Percentiles rank a stretch among this genome's conserved stretches.
phyloP scores from a whole-genome alignment of 148 eudicot species.

The Chenopodium quinoa region DNA sequence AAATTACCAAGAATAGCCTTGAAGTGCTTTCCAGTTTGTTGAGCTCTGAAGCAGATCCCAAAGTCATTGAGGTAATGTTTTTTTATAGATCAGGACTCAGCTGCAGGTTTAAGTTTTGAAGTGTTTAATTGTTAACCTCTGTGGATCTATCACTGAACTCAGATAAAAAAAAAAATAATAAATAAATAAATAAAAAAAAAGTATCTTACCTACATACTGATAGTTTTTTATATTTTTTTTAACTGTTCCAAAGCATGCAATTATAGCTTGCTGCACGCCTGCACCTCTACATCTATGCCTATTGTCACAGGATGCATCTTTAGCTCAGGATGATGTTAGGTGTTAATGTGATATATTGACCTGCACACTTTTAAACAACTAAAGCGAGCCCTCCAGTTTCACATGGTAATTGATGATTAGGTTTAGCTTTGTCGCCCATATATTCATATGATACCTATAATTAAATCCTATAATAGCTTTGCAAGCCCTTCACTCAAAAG shows the following conservation, averaged over 20 bases:
- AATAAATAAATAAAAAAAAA: not conserved
- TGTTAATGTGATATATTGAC: not conserved
- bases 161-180: not conserved
- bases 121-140: not conserved
- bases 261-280: not conserved
- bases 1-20: constrained; percentile 72
- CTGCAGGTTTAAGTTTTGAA: not conserved
- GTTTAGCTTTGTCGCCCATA: not conserved
- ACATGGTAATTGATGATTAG: not conserved
- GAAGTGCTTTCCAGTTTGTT: constrained; percentile 82
- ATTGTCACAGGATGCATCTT: too few relatives aligned
- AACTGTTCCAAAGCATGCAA: not conserved
- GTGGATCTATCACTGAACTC: not conserved
- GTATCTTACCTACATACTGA: not conserved
- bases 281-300: not conserved
- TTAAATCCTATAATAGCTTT: not conserved
- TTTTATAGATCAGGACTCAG: not conserved
- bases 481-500: not conserved
- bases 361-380: not conserved
- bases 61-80: constrained; percentile 57
- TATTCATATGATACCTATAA: not conserved
- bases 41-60: constrained; percentile 56
- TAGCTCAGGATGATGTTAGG: too few relatives aligned
- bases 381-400: too few relatives aligned
- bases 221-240: not conserved